Percentiles rank a stretch among this genome's conserved stretches.
These are phyloP conservation scores for Chaetomium fimeti DNA, from an alignment of 495 filamentous ascomycete genomes.

Conservation along the genomic window DNA sequence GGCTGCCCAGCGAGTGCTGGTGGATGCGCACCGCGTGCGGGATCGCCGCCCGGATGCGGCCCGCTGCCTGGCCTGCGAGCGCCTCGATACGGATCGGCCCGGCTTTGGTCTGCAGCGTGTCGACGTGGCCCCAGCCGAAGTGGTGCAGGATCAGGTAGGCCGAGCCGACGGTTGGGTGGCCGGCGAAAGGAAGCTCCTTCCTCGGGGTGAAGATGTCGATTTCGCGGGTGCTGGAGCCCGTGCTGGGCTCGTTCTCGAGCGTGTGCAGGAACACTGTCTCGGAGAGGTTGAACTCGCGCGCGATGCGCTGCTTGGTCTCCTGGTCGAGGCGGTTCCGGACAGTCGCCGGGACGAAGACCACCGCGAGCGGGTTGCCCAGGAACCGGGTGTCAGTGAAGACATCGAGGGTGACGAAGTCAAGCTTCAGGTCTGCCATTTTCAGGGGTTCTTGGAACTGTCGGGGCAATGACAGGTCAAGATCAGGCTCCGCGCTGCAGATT, in stretches of 20 bases:
- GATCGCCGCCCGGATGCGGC: constrained; percentile 53
- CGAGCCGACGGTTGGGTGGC: constrained; percentile 74
- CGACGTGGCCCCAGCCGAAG: constrained; percentile 35
- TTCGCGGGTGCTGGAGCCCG: constrained; percentile 30
- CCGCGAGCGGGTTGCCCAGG: constrained; percentile 66
- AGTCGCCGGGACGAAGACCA: constrained; percentile 53
- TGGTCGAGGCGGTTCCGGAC: constrained; percentile 42
- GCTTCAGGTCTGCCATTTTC: constrained; percentile 24
- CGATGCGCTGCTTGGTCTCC: constrained; percentile 61
- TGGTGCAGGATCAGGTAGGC: constrained; percentile 53
- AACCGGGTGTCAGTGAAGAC: constrained; percentile 62
- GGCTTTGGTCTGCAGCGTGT: constrained; percentile 59
- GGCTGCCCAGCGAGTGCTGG: constrained; percentile 30
- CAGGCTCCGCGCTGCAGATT: no score
- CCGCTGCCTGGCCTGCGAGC: constrained; percentile 6
- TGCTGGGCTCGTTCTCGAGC: constrained; percentile 19
- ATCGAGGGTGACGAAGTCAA: constrained; percentile 61
- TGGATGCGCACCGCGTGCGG: constrained; percentile 69
- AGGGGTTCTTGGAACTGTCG: not conserved
- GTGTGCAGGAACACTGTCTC: constrained; percentile 78
- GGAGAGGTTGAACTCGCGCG: constrained; percentile 79
- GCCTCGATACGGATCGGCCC: constrained; percentile 47
- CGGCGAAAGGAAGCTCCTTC: constrained; percentile 69
- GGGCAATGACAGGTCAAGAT: no score
- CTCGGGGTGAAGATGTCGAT: constrained; percentile 71